phyloP scores from a whole-genome alignment of 768 basidiomycete genomes.

The Erythrobasidium yunnanense region DNA sequence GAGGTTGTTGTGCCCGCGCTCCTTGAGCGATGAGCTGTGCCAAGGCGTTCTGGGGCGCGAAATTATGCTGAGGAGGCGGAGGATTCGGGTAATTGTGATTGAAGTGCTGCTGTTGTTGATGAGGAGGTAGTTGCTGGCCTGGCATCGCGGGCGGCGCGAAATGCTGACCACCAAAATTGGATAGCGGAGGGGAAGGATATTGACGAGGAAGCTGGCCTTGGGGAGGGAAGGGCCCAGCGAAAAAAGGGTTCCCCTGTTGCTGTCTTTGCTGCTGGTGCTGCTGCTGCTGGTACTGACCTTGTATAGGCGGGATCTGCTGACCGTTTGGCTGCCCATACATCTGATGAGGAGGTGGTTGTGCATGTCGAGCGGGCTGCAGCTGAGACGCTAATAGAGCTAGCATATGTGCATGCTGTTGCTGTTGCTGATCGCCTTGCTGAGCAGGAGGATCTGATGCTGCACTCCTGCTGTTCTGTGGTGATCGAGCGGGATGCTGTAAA shows the following conservation, averaged over 20 bases:
- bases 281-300: background rate
- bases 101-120: too few species aligned
- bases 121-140: too few species aligned
- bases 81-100: too few species aligned
- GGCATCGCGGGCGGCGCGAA: background rate
- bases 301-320: background rate
- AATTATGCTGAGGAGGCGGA: background rate
- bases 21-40: constrained; percentile 23
- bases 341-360: background rate
- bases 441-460: background rate
- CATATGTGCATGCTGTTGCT: constrained; percentile 24
- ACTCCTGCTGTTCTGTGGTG: background rate
- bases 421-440: background rate
- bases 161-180: background rate
- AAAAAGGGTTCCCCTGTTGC: background rate
- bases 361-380: background rate
- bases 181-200: background rate
- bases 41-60: constrained; percentile 16
- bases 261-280: background rate
- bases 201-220: background rate
- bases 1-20: background rate
- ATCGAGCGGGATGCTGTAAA: too few species aligned
- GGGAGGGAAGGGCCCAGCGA: background rate
- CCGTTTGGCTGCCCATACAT: background rate
- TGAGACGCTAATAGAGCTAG: constrained; percentile 7